Percentiles rank a stretch among this genome's conserved stretches.
Evolutionary conservation across 306 rosid species (phyloP).

Genomic region (Prosopis cineraria): DNA sequence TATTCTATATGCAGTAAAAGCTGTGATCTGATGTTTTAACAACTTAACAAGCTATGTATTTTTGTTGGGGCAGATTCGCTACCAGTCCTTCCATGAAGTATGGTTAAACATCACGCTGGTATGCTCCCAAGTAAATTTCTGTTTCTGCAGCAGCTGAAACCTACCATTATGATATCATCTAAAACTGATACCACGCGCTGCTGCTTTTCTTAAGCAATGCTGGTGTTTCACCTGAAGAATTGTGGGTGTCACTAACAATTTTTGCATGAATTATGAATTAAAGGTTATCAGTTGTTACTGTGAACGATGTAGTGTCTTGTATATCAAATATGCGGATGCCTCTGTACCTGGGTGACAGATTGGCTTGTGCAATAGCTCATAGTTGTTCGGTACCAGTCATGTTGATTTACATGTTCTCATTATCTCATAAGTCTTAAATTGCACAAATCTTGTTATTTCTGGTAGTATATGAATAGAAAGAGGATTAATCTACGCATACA

Average conservation of each 20-base stretch:
- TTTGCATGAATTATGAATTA: slow-evolving; percentile 21
- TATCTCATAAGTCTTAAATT: background rate
- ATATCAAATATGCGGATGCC: slow-evolving; percentile 34
- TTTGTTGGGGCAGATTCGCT: slow-evolving; percentile 40
- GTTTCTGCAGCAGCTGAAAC: slow-evolving; percentile 33
- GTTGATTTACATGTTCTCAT: background rate
- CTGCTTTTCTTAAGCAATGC: slow-evolving; percentile 19
- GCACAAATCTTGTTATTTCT: background rate
- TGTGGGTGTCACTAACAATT: slow-evolving; percentile 35
- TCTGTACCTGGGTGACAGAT: slow-evolving; percentile 33
- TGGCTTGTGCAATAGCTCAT: slow-evolving; percentile 39
- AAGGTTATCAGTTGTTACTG: slow-evolving; percentile 27
- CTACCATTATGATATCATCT: slow-evolving; percentile 4
- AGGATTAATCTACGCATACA: no score
- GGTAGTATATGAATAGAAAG: no score
- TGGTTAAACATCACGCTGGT: slow-evolving; percentile 16
- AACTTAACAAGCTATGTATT: background rate
- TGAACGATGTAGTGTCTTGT: slow-evolving; percentile 38
- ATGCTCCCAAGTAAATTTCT: slow-evolving; percentile 26
- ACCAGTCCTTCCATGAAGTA: slow-evolving; percentile 14
- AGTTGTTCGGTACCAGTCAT: slow-evolving; percentile 10
- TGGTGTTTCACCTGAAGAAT: slow-evolving; percentile 24
- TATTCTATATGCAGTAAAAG: background rate
- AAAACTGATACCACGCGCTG: slow-evolving; percentile 3
- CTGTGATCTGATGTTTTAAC: background rate